Evolutionary conservation across 2,329 filamentous ascomycete species (phyloP).

Genomic region (Sclerotinia sclerotiorum): DNA sequence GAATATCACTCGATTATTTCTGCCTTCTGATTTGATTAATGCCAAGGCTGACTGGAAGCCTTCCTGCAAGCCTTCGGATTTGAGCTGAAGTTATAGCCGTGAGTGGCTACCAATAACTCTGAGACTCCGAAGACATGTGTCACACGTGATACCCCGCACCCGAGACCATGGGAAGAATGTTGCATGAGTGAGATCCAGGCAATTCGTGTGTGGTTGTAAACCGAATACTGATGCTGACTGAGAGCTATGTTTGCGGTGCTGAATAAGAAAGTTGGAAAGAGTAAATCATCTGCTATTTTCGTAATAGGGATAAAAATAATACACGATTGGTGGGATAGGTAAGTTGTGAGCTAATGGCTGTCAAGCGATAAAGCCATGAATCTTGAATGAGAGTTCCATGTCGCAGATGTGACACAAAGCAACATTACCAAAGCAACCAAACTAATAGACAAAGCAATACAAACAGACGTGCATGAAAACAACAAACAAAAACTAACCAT

Average conservation of each 20-base stretch:
- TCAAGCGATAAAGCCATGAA: not conserved
- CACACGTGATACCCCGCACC: constrained; percentile 4
- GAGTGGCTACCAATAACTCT: constrained; percentile 11
- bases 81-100: constrained; percentile 8
- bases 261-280: not conserved
- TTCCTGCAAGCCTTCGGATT: constrained; percentile 17
- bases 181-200: not conserved
- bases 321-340: not conserved
- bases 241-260: not conserved
- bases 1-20: constrained; percentile 3
- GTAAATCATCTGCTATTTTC: not conserved
- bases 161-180: not conserved
- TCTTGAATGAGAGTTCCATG: not conserved
- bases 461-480: not conserved
- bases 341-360: not conserved
- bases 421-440: constrained; percentile 6
- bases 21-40: constrained; percentile 12
- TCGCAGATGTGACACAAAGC: constrained; percentile 9
- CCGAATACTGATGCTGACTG: not conserved
- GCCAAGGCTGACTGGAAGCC: not conserved
- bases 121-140: not conserved
- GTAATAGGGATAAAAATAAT: not conserved
- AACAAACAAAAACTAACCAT: not conserved
- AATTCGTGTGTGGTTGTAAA: not conserved
- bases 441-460: constrained; percentile 9